Evolutionary conservation across 768 basidiomycete species (phyloP), one percentile per base, ranked within the genome.

Genomic region (Leccinum uliginosum): DNA sequence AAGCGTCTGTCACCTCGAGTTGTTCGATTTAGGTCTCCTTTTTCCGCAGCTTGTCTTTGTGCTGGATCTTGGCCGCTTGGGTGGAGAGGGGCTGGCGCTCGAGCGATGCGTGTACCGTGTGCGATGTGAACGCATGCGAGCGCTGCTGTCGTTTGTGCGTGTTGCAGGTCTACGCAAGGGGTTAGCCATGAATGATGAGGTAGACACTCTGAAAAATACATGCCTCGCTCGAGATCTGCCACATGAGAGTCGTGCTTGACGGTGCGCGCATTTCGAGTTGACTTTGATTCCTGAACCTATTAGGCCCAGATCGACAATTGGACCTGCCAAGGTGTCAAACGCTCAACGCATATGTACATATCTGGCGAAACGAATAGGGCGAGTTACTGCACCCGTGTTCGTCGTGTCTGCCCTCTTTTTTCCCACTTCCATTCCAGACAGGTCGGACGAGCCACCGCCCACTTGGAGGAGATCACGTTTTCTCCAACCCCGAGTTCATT

Each of bases 121-220:
- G 79, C 0, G 85, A 81, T 0, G 81, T 77, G 63, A 91, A 83
- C 0, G 81, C 78, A 59, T 85, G 83, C 3, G 71, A 57, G n/a
- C 84, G 81, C 60, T 86, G 85, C 51, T 83, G 84, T 10, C 87
- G 80, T 68, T 87, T 89, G 77, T 3, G 84, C 85, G 38, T 82
- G 76, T 45, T 86, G 83, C 4, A 84, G 83, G 64, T 89, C 86
- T 89, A 66, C 10, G 44, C 12, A 29, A 26, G 21, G 30, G 5
- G 59, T 24, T 23, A 12, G 40, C 9, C 34, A 35, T 5, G 38
- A 1, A 19, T 26, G n/a, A n/a, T n/a, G 29, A 29, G 29, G 29
- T 29, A 29, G 29, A 29, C 29, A 29, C 29, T 29, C 29, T 29
- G 29, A 35, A 35, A 27, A 23, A 17, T 21, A n/a, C 74, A 48